Evolutionary conservation across 2,329 filamentous ascomycete species (phyloP).

Genomic region (Ascochyta viciae-villosae): DNA sequence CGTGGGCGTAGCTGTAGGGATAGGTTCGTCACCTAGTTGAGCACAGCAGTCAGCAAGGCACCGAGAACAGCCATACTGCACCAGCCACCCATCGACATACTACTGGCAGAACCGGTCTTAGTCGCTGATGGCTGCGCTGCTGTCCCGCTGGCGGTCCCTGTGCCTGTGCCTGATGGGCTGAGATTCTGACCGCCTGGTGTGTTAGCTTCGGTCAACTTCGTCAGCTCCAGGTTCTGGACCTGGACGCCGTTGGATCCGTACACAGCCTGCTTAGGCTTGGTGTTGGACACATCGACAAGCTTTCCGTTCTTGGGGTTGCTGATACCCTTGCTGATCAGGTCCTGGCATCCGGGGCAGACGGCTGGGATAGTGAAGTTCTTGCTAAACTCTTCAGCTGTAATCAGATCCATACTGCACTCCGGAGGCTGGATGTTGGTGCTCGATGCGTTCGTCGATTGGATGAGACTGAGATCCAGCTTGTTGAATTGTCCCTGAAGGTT

Average conservation of each 20-base stretch:
- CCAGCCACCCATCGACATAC: conserved; percentile 17
- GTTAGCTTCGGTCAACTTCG: conserved; percentile 61
- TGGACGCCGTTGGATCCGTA: conserved; percentile 62
- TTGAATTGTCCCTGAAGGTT: conserved; percentile 78
- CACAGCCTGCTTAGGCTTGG: conserved; percentile 64
- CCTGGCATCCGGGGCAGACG: conserved; percentile 68
- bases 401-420: conserved; percentile 70
- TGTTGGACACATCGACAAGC: conserved; percentile 66
- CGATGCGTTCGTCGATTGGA: conserved; percentile 69
- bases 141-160: conserved; percentile 14
- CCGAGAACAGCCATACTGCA: conserved; percentile 12
- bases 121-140: conserved; percentile 25
- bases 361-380: conserved; percentile 82
- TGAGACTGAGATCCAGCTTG: conserved; percentile 72
- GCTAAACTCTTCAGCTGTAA: conserved; percentile 71
- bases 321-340: conserved; percentile 80
- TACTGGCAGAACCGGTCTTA: conserved; percentile 25
- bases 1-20: background rate
- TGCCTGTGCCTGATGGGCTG: conserved; percentile 18
- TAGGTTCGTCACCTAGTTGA: conserved; percentile 9
- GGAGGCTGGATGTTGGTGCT: conserved; percentile 65
- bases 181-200: conserved; percentile 55
- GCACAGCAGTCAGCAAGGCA: conserved; percentile 16
- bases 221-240: conserved; percentile 70
- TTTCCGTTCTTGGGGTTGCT: conserved; percentile 62